Percentiles rank a stretch among this genome's conserved stretches.
Evolutionary conservation across 345 rosid genomes (phyloP).

Genomic region (Cardamine resedifolia): DNA sequence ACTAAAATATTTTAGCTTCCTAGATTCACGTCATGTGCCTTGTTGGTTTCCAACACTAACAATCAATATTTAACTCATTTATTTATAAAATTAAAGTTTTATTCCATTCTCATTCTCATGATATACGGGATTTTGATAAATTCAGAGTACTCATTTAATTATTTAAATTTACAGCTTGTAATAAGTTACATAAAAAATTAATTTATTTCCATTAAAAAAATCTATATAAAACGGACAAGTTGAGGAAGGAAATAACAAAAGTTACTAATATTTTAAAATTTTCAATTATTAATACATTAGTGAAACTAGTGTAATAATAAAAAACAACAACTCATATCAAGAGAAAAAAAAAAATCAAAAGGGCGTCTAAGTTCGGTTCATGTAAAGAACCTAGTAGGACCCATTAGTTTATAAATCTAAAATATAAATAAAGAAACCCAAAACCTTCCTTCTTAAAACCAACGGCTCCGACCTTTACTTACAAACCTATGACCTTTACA

Average conservation of each 20-base stretch:
- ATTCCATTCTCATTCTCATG: conserved; percentile 31
- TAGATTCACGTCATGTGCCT: conserved; percentile 43
- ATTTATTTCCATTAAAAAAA: not conserved
- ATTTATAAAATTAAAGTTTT: not conserved
- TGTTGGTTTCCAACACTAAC: conserved; percentile 33
- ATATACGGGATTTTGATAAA: conserved; percentile 22
- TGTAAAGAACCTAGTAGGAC: conserved; percentile 37
- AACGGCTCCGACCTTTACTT: conserved; percentile 39
- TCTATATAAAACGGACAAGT: conserved; percentile 12
- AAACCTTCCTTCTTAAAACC: conserved; percentile 36
- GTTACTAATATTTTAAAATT: not conserved
- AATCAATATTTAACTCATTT: conserved; percentile 12
- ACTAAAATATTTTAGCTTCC: conserved; percentile 5
- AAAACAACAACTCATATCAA: conserved; percentile 9
- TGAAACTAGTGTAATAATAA: not conserved
- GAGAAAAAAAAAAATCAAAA: conserved; percentile 20
- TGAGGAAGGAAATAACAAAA: conserved; percentile 16
- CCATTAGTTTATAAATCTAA: conserved; percentile 23
- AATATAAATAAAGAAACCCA: conserved; percentile 12
- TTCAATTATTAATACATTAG: conserved; percentile 12
- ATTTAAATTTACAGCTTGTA: conserved; percentile 25
- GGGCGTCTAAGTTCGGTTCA: conserved; percentile 43
- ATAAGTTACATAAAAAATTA: conserved; percentile 18
- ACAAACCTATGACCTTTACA: conserved; percentile 28
- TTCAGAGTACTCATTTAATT: conserved; percentile 15